phyloP scores from a whole-genome alignment of 371 early-diverging fungal genomes.

The Mortierella sp. region DNA sequence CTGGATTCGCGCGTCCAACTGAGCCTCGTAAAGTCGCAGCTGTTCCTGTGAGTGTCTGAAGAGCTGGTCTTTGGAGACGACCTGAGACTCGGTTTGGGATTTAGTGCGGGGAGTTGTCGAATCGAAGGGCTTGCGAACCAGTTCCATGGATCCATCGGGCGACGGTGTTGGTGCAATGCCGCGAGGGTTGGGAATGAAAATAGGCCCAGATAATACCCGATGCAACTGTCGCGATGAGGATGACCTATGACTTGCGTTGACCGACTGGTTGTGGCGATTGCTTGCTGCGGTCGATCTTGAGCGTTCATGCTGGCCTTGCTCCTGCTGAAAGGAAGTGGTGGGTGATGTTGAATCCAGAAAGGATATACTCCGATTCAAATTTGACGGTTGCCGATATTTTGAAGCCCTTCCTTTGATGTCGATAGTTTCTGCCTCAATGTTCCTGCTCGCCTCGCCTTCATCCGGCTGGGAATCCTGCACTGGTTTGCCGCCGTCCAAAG shows the following conservation, averaged over 20 bases:
- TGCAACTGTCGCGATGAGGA: constrained; percentile 13
- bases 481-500: too few species aligned
- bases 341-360: constrained; percentile 20
- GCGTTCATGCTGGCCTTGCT: background rate
- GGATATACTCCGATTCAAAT: constrained; percentile 9
- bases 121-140: constrained; percentile 3
- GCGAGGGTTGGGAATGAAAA: constrained; percentile 39
- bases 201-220: constrained; percentile 23
- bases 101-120: too few species aligned
- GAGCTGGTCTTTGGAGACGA: constrained; percentile 2
- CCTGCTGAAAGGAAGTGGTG: background rate
- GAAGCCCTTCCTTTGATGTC: background rate
- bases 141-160: constrained; percentile 31
- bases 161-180: constrained; percentile 40
- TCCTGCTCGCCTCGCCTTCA: background rate
- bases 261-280: background rate
- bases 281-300: background rate
- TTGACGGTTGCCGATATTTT: constrained; percentile 8
- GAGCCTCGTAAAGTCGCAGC: constrained; percentile 22
- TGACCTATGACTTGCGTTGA: background rate
- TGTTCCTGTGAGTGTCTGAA: constrained; percentile 1
- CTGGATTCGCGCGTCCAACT: constrained; percentile 28
- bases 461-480: background rate
- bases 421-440: background rate
- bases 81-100: background rate